Percentiles rank a stretch among this genome's conserved stretches.
Conservation (phyloP, 2,329 filamentous ascomycete species). For the Hypoxylon sp. region DNA sequence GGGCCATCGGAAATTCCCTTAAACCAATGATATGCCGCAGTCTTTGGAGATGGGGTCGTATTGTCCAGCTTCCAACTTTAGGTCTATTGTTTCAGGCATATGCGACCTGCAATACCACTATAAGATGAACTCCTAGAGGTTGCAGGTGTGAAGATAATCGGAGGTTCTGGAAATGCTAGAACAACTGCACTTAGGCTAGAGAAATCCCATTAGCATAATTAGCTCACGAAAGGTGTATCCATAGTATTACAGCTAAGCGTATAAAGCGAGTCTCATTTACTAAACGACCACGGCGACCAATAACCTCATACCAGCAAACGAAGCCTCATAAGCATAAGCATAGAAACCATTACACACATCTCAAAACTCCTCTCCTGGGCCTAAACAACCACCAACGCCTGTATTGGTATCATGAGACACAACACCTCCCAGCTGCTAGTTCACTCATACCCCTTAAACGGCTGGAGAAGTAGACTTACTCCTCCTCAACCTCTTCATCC, state of each 20-base stretch:
- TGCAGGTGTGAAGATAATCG: neutral
- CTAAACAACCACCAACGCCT: neutral
- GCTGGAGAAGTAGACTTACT: slow-evolving; percentile 53
- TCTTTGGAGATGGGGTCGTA: neutral
- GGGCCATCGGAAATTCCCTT: neutral
- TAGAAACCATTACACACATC: neutral
- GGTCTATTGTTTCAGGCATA: slow-evolving; percentile 10
- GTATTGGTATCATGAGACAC: slow-evolving; percentile 11
- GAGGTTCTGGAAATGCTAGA: neutral
- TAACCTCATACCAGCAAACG: neutral
- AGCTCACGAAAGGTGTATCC: neutral
- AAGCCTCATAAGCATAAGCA: neutral
- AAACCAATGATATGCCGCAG: slow-evolving; percentile 17
- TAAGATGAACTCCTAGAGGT: neutral
- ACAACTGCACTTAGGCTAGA: neutral
- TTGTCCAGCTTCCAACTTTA: neutral
- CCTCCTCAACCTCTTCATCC: slow-evolving; percentile 84
- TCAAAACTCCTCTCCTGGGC: neutral
- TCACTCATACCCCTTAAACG: too few species aligned
- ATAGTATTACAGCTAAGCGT: neutral
- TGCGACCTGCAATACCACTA: slow-evolving; percentile 10
- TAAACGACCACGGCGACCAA: neutral
- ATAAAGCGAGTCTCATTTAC: neutral
- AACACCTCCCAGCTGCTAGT: neutral
- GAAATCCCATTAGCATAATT: neutral